Evolutionary conservation across 2,329 filamentous ascomycete species (phyloP), one percentile per base, ranked within the genome.

Genomic region (Pestalotiopsis fici): DNA sequence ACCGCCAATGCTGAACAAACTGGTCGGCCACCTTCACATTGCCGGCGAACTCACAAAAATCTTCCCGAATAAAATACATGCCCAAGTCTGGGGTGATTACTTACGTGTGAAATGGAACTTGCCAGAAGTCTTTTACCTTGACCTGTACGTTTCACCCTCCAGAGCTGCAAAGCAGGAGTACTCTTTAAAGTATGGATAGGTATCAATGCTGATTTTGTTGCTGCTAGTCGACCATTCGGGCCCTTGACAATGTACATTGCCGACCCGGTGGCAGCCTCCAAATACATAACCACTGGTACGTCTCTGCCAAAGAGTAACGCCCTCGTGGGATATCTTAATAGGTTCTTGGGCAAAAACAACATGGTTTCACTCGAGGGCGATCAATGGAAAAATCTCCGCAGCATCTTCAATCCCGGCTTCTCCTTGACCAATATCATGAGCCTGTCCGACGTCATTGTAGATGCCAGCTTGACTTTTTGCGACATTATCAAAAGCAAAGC

Each of bases 91-190:
- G 61, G 25, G 18, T 12, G 35, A 47, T 11, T 54, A 64, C 23
- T n/a, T 64, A 2, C 35, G 43, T 15, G 28, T 13, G 9, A 64
- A 64, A 31, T 64, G 35, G 27, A 64, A 64, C 3, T 37, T 64
- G 25, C 61, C 61, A n/a, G 43, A 64, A 23, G 43, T 54, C 9
- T 64, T 64, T n/a, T 64, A 64, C 15, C 6, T 64, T 25, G 61
- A 64, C n/a, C 39, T 57, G 55, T 57, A 31, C 6, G 55, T 57
- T 9, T 7, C 11, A 25, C 55, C 4, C 11, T 25, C 54, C 12
- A 21, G 13, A 31, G 31, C 31, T 35, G 31, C 31, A 35, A 31
- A n/a, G n/a, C n/a, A 3, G 43, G n/a, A 18, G 18, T 23, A 50
- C 11, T 9, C 18, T 50, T 5, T 18, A 21, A 13, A 5, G 4